Evolutionary conservation across 1,139 yeast species (phyloP), one percentile per base, ranked within the genome.

Genomic region (Geotrichum restrictum): DNA sequence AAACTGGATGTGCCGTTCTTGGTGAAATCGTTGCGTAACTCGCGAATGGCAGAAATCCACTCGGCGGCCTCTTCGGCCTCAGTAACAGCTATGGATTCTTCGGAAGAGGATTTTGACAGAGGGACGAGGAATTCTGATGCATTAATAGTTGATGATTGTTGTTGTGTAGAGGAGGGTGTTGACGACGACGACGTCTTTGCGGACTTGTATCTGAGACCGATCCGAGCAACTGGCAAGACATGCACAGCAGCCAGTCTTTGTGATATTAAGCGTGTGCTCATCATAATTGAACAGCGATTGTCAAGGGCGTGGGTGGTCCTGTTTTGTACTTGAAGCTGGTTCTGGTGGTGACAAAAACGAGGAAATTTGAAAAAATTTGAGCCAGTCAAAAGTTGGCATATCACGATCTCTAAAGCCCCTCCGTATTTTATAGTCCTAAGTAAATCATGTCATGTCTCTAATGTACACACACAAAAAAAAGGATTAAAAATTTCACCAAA

Each of bases 41-140:
- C 77, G 50, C 76, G 69, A 52, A 87, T 77, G 8, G 88, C 83
- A 8, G 71, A 68, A 52, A 85, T 68, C 85, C 93, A 83, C 54
- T 77, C 76, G 58, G 84, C 86, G 38, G 85, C 81, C 59, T 82
- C 83, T 43, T 73, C 70, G 61, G 85, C 88, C 34, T 70, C 64
- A 39, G 45, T 37, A 8, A 34, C 32, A 60, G 84, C 88, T 37
- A 70, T 64, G 38, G 44, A 21, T 10, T 24, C 24, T 49, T 51
- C 56, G 29, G 29, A 8, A 13, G 38, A 24, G 11, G 51, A 14
- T 14, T 43, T 22, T 16, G 49, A 43, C 34, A 55, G 43, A n/a
- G 54, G 21, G 32, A 47, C 48, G 48, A 54, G 54, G 19, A 54
- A 49, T 31, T 50, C 57, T 10, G 55, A 49, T 10, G 58, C 56